Percentiles rank a stretch among this genome's conserved stretches.
phyloP scores from a whole-genome alignment of 2,329 filamentous ascomycete genomes.

The Tolypocladium capitatum region DNA sequence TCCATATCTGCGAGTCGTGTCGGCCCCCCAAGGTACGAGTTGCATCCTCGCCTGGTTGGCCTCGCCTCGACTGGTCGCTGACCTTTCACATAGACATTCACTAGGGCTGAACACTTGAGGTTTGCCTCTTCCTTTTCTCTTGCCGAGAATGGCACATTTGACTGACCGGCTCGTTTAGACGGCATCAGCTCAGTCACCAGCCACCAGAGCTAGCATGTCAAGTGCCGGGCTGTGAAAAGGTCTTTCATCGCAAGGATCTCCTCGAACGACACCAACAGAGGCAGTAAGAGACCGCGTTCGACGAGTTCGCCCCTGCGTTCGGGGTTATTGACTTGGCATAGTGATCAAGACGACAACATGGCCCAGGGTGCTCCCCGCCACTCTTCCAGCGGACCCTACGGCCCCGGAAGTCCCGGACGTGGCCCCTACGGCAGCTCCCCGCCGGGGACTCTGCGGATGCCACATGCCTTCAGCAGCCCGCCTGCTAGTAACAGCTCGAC shows the following conservation, averaged over 20 bases:
- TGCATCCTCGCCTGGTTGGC: background rate
- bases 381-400: slow-evolving; percentile 5
- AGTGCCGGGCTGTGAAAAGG: slow-evolving; percentile 39
- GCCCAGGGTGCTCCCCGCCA: slow-evolving; percentile 1
- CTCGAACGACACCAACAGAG: slow-evolving; percentile 40
- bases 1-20: slow-evolving; percentile 41
- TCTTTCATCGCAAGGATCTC: slow-evolving; percentile 46
- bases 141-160: background rate
- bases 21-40: slow-evolving; percentile 34
- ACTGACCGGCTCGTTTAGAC: slow-evolving; percentile 25
- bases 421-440: slow-evolving; percentile 5
- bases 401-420: slow-evolving; percentile 7
- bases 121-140: slow-evolving; percentile 16
- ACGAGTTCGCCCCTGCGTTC: background rate
- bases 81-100: slow-evolving; percentile 37
- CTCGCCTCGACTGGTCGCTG: background rate
- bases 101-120: slow-evolving; percentile 49
- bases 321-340: background rate
- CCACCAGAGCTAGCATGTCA: slow-evolving; percentile 38
- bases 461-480: slow-evolving; percentile 5
- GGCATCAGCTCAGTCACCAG: slow-evolving; percentile 47
- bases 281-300: slow-evolving; percentile 16
- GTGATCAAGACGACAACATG: slow-evolving; percentile 4
- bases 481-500: slow-evolving; percentile 3
- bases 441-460: slow-evolving; percentile 9